phyloP scores from a whole-genome alignment of 1,139 yeast genomes.

The Meyerozyma smithsonii region DNA sequence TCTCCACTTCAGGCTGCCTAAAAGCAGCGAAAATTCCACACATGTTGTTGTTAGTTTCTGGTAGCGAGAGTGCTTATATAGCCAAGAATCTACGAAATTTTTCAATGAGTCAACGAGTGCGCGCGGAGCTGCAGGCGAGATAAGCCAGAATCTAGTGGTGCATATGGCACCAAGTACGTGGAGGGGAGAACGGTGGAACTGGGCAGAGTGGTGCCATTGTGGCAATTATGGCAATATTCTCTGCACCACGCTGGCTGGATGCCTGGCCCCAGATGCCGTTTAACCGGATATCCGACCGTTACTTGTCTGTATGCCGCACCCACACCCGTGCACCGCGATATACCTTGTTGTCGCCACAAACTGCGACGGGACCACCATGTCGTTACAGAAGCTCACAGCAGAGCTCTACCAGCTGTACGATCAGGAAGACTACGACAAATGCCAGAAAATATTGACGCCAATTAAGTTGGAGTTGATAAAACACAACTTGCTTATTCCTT shows the following conservation, averaged over 20 bases:
- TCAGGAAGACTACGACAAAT: constrained; percentile 53
- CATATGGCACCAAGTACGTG: too few relatives aligned
- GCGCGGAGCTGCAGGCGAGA: constrained; percentile 2
- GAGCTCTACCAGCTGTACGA: constrained; percentile 65
- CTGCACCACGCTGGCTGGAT: too few relatives aligned
- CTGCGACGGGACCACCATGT: constrained; percentile 20
- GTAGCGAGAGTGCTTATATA: not conserved
- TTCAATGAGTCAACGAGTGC: constrained; percentile 3
- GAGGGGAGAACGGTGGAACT: too few relatives aligned
- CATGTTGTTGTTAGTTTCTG: constrained; percentile 39
- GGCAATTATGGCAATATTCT: too few relatives aligned
- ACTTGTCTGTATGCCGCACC: too few relatives aligned
- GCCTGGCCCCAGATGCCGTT: too few relatives aligned
- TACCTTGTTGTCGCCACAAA: not conserved
- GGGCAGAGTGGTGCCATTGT: too few relatives aligned
- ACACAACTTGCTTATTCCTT: constrained; percentile 74
- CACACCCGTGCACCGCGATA: not conserved
- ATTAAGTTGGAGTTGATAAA: constrained; percentile 77
- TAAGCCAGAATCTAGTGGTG: not conserved
- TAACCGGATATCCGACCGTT: too few relatives aligned
- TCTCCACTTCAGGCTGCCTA: constrained; percentile 72
- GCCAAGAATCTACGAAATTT: not conserved
- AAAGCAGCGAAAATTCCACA: constrained; percentile 97
- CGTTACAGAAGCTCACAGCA: constrained; percentile 52
- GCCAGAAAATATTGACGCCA: constrained; percentile 60